Base-by-base conservation (phyloP, 148 eudicot genomes). In the Nyssa sinensis region DNA sequence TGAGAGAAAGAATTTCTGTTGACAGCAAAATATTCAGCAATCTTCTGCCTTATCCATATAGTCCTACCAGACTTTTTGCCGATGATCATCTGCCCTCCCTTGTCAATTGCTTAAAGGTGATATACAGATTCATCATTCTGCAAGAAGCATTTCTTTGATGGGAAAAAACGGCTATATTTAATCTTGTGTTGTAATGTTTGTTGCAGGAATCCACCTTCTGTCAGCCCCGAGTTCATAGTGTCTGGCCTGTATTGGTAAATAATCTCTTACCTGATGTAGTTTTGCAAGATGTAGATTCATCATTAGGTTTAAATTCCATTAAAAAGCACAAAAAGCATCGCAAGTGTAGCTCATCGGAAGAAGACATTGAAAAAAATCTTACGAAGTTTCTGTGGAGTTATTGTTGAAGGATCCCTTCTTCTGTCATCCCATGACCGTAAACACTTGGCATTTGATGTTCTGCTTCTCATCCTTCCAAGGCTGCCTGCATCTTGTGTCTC, bases 191-290 rank as follows among this genome's bases (percentile, higher is more conserved):
- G 61, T 47, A 62, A 75, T 37, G 35, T 31, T 28, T 61, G 24
- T 70, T 86, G 77, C 93, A 91, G 98, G 96, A 92, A 70, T 91
- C 98, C 24, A 86, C 97, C 44, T 95, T 90, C 77, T 95, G 97
- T 81, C 94, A 88, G 80, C 98, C 99, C 32, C 88, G 98, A 78
- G 90, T 93, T 73, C 99, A 96, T 81, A 85, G 94, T 77, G 78
- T 96, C 19, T 96, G 99, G 99, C 89, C 89, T 74, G 83, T 81
- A 67, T 53, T 96, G 64, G 78, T 85, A 62, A 89, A 84, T 80
- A 71, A 84, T 60, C 87, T 93, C 62, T 85, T 93, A 75, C 98
- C 98, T 28, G 97, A 89, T 64, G 59, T 67, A 37, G 73, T 81
- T 27, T 58, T 79, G 74, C 89, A 86, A 82, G 97, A 93, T 61